phyloP scores from a whole-genome alignment of 2,329 filamentous ascomycete genomes.

The Phoma sp. region DNA sequence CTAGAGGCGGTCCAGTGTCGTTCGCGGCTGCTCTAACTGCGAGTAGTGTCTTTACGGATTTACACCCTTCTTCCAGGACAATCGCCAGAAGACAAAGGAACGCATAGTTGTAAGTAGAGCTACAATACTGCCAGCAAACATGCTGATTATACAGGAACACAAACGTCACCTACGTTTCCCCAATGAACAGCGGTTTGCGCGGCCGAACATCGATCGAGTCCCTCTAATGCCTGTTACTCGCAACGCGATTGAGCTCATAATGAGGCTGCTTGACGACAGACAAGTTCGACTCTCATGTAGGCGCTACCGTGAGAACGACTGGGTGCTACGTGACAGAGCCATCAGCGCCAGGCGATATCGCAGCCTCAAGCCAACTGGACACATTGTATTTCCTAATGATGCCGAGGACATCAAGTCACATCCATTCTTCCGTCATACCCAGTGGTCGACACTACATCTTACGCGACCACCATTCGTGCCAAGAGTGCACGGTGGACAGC shows the following conservation, averaged over 20 bases:
- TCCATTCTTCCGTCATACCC: slow-evolving; percentile 79
- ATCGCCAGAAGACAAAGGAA: slow-evolving; percentile 81
- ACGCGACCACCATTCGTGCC: slow-evolving; percentile 81
- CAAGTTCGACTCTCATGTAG: slow-evolving; percentile 76
- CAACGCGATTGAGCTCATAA: slow-evolving; percentile 79
- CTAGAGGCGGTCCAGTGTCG: not conserved
- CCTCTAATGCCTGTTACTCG: slow-evolving; percentile 63
- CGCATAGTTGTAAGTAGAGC: slow-evolving; percentile 73
- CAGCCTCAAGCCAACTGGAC: slow-evolving; percentile 51
- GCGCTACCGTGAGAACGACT: slow-evolving; percentile 73
- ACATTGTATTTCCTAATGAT: slow-evolving; percentile 81
- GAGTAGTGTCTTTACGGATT: slow-evolving; percentile 83
- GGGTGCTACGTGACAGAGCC: slow-evolving; percentile 33
- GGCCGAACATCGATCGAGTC: slow-evolving; percentile 55
- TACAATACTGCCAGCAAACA: not conserved
- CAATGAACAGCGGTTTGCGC: slow-evolving; percentile 56
- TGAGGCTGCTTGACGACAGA: slow-evolving; percentile 73
- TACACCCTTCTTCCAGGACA: slow-evolving; percentile 85
- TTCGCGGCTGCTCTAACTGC: not conserved
- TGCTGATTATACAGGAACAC: slow-evolving; percentile 65
- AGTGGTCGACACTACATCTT: slow-evolving; percentile 77
- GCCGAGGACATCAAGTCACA: slow-evolving; percentile 90
- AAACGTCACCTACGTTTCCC: slow-evolving; percentile 74
- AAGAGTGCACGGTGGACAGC: slow-evolving; percentile 60
- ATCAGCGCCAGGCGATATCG: slow-evolving; percentile 31